A percentile compares a stretch with the other conserved stretches of the same genome.
These are phyloP conservation scores for Paraphoma sp. DNA, from an alignment of 2,329 filamentous ascomycete species.

Conservation along the genomic window DNA sequence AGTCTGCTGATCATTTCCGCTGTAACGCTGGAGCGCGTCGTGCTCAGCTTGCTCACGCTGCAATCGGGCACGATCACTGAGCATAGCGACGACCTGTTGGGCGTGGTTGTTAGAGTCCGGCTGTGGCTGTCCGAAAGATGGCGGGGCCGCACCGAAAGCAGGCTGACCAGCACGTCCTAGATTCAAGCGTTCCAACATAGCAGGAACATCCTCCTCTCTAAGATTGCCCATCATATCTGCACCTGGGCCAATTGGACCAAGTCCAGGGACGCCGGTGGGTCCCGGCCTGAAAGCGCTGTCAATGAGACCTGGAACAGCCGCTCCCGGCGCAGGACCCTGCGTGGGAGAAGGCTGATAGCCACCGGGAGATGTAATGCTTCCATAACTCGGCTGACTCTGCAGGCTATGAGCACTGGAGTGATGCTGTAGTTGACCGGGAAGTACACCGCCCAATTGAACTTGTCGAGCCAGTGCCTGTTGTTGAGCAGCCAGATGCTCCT, in stretches of 20 bases:
- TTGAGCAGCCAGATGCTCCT: constrained; percentile 88
- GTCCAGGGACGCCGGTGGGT: constrained; percentile 44
- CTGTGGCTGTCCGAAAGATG: constrained; percentile 57
- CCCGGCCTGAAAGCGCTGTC: constrained; percentile 61
- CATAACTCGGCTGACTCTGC: constrained; percentile 95
- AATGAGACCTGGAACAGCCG: constrained; percentile 69
- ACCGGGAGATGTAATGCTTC: constrained; percentile 89
- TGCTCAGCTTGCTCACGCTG: constrained; percentile 68
- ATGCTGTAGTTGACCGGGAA: constrained; percentile 77
- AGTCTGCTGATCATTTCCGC: constrained; percentile 38
- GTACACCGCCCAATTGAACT: constrained; percentile 63
- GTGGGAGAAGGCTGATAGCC: constrained; percentile 69
- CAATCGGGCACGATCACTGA: constrained; percentile 66
- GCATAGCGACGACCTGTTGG: constrained; percentile 65
- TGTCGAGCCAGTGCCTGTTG: constrained; percentile 77
- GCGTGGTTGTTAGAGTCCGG: constrained; percentile 56
- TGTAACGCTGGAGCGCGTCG: constrained; percentile 48
- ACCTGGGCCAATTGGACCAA: constrained; percentile 55
- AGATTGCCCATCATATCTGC: constrained; percentile 54
- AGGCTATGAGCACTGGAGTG: constrained; percentile 95
- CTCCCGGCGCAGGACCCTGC: constrained; percentile 56
- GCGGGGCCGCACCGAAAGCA: constrained; percentile 54
- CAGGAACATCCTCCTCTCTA: constrained; percentile 74
- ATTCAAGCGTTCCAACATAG: constrained; percentile 70
- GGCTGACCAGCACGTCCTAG: constrained; percentile 60